A percentile compares a stretch with the other conserved stretches of the same genome.
phyloP scores from a whole-genome alignment of 345 rosid genomes.

The Lepidium didymum region DNA sequence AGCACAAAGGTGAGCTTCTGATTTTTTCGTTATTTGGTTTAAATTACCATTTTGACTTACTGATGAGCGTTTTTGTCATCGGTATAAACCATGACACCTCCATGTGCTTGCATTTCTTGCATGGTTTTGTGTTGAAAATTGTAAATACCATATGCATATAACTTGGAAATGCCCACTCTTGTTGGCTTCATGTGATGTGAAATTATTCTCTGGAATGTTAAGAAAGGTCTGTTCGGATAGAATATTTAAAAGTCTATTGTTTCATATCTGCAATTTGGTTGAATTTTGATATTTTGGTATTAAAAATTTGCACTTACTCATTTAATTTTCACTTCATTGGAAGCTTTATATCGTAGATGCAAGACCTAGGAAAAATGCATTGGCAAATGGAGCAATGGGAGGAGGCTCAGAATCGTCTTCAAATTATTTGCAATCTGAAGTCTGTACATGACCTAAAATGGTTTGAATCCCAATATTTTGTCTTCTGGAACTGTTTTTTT shows the following conservation, averaged over 20 bases:
- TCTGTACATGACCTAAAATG: conserved; percentile 29
- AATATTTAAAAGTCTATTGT: background rate
- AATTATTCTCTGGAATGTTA: background rate
- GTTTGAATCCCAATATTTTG: conserved; percentile 15
- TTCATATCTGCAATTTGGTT: conserved; percentile 7
- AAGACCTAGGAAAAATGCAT: conserved; percentile 95
- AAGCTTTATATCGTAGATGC: conserved; percentile 97
- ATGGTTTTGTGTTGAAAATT: background rate
- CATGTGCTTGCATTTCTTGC: conserved; percentile 9
- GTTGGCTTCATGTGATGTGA: conserved; percentile 4
- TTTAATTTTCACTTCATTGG: conserved; percentile 38
- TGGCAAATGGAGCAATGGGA: conserved; percentile 99
- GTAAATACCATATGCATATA: conserved; percentile 2
- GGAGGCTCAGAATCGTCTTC: conserved; percentile 99
- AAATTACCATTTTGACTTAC: background rate
- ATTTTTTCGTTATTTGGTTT: background rate
- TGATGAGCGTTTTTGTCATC: background rate
- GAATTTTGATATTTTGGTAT: background rate
- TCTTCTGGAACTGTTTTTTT: conserved; percentile 6
- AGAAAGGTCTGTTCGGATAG: background rate
- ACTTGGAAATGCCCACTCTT: background rate
- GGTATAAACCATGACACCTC: conserved; percentile 4
- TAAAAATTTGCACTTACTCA: background rate
- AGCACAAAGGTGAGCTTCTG: conserved; percentile 43
- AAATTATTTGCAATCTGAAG: conserved; percentile 93